phyloP scores from a whole-genome alignment of 371 early-diverging fungal species.

The Syncephalastrum sp. region DNA sequence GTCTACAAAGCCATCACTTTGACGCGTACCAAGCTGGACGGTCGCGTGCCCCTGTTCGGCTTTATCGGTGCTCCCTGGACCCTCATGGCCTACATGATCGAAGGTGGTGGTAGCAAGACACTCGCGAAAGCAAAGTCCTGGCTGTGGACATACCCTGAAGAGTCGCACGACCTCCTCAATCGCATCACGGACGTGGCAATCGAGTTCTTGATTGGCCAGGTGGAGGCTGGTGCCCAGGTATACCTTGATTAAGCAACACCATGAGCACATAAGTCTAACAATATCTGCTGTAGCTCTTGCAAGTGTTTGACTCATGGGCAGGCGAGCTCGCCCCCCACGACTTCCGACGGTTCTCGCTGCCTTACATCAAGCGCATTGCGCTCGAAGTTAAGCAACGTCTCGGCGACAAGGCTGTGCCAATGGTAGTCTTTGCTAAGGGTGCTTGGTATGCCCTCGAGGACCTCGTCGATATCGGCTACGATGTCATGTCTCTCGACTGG shows the following conservation, averaged over 20 bases:
- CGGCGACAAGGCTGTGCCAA: constrained; percentile 67
- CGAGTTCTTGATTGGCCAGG: constrained; percentile 89
- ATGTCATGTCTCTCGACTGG: constrained; percentile 91
- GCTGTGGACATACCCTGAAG: constrained; percentile 84
- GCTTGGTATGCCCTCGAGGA: constrained; percentile 83
- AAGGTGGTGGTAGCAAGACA: constrained; percentile 96
- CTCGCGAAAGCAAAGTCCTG: constrained; percentile 87
- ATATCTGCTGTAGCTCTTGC: constrained; percentile 66
- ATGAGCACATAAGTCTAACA: neutral
- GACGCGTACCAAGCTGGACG: constrained; percentile 82
- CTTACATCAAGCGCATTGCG: constrained; percentile 86
- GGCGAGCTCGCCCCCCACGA: constrained; percentile 87
- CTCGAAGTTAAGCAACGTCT: constrained; percentile 65
- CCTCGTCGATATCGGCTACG: constrained; percentile 71
- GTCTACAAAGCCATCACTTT: constrained; percentile 96
- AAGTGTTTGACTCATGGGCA: constrained; percentile 97
- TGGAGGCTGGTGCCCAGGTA: constrained; percentile 97
- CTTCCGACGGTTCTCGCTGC: constrained; percentile 83
- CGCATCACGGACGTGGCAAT: constrained; percentile 83
- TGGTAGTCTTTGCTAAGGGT: constrained; percentile 91
- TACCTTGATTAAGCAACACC: neutral
- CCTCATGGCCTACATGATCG: constrained; percentile 97
- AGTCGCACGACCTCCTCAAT: constrained; percentile 75
- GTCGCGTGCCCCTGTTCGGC: constrained; percentile 92
- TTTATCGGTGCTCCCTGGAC: constrained; percentile 99